Base-by-base conservation (phyloP, 1,284 basidiomycete species). In the Naganishia liquefaciens region DNA sequence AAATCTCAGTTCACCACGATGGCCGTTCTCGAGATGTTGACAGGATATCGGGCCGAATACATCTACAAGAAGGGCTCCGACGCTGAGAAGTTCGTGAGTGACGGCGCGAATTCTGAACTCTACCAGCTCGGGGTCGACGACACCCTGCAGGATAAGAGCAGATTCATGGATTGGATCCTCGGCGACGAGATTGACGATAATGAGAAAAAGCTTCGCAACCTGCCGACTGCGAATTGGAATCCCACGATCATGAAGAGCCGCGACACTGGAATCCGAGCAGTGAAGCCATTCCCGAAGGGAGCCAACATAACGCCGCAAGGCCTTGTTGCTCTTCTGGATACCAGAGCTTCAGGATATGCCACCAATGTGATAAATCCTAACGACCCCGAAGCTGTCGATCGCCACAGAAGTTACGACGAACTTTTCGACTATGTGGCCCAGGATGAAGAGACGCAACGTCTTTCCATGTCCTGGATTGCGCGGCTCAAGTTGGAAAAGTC, bases 1-100 rank as follows among this genome's bases (percentile, higher is more conserved):
- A 28, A 51, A 7, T 30, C 49, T 7, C 49, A 23, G 9, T 51
- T 19, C n/a, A 27, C 49, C 23, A 30, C 49, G 4, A 51, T 51
- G 49, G 49, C 49, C n/a, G 11, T 27, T 27, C 17, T 51, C 17
- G 49, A 51, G 49, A 51, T 51, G 49, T 33, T 51, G 28, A 51
- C 49, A 15, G 49, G 49, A 6, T 13, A 28, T 30, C 49, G 27
- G 4, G 19, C 49, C 27, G 15, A 44, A 19, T 44, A 44, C 23
- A 23, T 19, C 19, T 44, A 44, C 43, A 44, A 23, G 43, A 37
- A 37, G 33, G 33, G 33, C 13, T 37, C 33, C 13, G 10, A 37
- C 10, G 33, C 33, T 37, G 33, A 37, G 33, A 2, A 5, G 2
- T 37, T 37, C n/a, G n/a, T n/a, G 33, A 37, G 3, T 37, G 10